Evolutionary conservation across 2,329 filamentous ascomycete species (phyloP), one percentile per base, ranked within the genome.

Genomic region (Samsoniella hepiali): DNA sequence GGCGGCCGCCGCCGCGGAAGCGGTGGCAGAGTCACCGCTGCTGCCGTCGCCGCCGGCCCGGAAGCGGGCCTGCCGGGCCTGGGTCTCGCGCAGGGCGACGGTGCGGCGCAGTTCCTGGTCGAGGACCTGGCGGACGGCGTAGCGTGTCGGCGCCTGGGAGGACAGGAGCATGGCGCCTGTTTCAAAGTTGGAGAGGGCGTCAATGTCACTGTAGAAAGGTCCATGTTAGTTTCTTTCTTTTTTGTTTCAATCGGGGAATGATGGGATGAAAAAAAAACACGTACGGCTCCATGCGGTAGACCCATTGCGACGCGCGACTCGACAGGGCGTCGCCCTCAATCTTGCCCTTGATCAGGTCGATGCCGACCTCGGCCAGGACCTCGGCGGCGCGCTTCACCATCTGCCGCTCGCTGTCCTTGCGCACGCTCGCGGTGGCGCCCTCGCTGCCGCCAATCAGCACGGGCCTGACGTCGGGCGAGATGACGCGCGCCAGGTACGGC

Each of bases 241-340:
- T 69, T 64, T 72, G 65, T 55, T 32, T 22, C 22, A 22, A 8
- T 40, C 38, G 15, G 31, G 9, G 6, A 7, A 5, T 31, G 29
- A 15, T n/a, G 15, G 22, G 15, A 47, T 55, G 40, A n/a, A 38
- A 32, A 42, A 58, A 45, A 38, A 8, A 22, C 57, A 45, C 89
- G 82, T 79, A 93, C 84, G 95, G 95, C 72, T 98, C 94, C 91
- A 99, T 93, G 60, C 95, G 87, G 75, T 96, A 98, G 9, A 96
- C 88, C 83, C 88, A 98, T 68, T 87, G 82, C 22, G 82, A 78
- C n/a, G 84, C 88, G 40, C 86, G 84, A 63, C 81, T 81, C 27
- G 78, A 79, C 5, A 81, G 74, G 8, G 83, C 83, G 42, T 91
- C 89, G 13, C 82, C 82, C 71, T 96, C 93, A 50, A 98, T 85